Base-by-base conservation (phyloP, 2,329 filamentous ascomycete species). In the Phoma herbarum region DNA sequence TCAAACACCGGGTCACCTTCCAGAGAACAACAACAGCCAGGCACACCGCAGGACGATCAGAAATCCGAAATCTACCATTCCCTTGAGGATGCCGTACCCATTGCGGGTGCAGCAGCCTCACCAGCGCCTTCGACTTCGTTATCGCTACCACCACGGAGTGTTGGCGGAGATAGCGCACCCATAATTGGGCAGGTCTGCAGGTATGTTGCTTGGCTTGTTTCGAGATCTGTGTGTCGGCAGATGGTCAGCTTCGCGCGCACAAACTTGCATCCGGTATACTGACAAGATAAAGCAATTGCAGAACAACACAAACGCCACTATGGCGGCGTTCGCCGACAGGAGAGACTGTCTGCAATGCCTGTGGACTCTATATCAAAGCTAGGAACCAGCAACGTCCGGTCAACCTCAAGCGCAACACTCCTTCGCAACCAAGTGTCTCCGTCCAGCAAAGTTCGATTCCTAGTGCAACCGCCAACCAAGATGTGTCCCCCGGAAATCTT, bases 321-420 rank as follows among this genome's bases (percentile, higher is more conserved):
- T 99, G 95, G 95, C 88, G 95, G 74, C 87, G 95, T 72, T 97
- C 94, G 16, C 94, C 94, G 0, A 89, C 93, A 70, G 95, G 95
- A 28, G 90, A 92, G 53, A 97, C 93, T 26, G 98, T 99, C 60
- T 99, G 95, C 80, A 99, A 99, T 79, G 95, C 95, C 6, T 99
- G 95, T 73, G 95, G 95, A 41, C 84, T 99, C 16, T 99, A 99
- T 77, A 83, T 92, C 62, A 98, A 98, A 77, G 93, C 94, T 10
- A 88, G 95, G 66, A 98, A 98, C 75, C 90, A 94, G 62, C 88
- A 92, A 68, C 88, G 95, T 49, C 95, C 95, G 14, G 95, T 92
- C 7, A 97, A 93, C 69, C 81, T 97, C 57, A 97, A 96, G 79
- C 90, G 93, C 61, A 87, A 90, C 11, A 84, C 87, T 26, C 75